These are phyloP conservation scores for Umbilicus rupestris DNA, from an alignment of 164 flowering plant species.

Conservation along the genomic window DNA sequence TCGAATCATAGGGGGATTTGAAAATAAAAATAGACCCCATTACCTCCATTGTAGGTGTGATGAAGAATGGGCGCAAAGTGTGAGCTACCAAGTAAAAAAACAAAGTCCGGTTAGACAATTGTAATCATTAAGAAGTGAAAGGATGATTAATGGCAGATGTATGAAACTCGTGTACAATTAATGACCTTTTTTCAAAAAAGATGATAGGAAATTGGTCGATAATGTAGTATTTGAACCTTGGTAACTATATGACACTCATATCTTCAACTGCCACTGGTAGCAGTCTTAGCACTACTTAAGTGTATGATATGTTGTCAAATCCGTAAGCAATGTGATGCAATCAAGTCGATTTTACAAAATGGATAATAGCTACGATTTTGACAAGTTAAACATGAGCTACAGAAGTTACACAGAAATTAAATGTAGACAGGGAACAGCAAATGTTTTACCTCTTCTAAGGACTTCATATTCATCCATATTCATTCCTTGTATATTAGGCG, in stretches of 20 bases:
- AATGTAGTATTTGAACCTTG: no score
- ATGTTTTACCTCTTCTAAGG: conserved; percentile 43
- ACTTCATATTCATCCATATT: conserved; percentile 33
- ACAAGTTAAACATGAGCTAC: not conserved
- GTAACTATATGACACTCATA: not conserved
- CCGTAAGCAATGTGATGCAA: not conserved
- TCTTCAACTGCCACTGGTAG: not conserved
- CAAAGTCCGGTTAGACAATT: not conserved
- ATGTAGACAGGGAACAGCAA: not conserved
- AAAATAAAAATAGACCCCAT: not conserved
- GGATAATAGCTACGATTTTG: not conserved
- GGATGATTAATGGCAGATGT: not conserved
- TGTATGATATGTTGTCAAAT: conserved; percentile 5
- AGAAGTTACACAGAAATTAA: not conserved
- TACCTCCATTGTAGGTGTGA: conserved; percentile 60
- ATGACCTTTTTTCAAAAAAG: not conserved
- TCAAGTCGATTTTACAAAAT: not conserved
- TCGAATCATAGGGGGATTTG: not conserved
- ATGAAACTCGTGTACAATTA: not conserved
- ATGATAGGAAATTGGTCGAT: not conserved
- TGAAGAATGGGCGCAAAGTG: conserved; percentile 25
- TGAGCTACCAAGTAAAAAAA: conserved; percentile 11
- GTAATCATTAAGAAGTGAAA: not conserved
- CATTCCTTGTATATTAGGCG: conserved; percentile 51
- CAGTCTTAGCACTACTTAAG: not conserved